Percentiles rank a stretch among this genome's conserved stretches.
Conservation (phyloP, 257 asterid species). For the Haberlea rhodopensis region DNA sequence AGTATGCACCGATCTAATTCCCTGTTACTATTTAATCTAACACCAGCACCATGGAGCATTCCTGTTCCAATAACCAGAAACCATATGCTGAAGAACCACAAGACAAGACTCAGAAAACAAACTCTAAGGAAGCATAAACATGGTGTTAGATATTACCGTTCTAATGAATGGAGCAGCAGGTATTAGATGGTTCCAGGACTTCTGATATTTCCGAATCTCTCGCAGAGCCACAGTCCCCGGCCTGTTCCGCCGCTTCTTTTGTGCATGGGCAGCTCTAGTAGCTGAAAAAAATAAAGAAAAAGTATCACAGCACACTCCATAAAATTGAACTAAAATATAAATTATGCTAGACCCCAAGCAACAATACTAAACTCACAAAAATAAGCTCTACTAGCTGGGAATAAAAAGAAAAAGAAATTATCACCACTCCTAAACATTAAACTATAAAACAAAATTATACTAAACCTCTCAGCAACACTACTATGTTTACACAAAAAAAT, state of each 20-base stretch:
- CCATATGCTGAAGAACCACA: background rate
- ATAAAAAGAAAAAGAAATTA: too few relatives aligned
- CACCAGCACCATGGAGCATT: background rate
- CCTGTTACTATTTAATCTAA: background rate
- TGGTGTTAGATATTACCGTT: conserved; percentile 37
- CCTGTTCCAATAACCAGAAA: background rate
- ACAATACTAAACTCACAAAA: conserved; percentile 7
- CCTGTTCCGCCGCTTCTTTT: conserved; percentile 45
- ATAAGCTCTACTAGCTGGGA: too few relatives aligned
- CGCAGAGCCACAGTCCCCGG: conserved; percentile 79
- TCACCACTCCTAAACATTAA: background rate
- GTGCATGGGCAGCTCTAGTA: conserved; percentile 25
- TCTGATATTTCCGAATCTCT: conserved; percentile 79
- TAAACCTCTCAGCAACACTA: background rate
- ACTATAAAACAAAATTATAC: background rate
- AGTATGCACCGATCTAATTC: background rate
- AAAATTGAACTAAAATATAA: background rate
- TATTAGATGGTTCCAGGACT: conserved; percentile 54
- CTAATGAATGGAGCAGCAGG: conserved; percentile 88
- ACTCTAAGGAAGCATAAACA: conserved; percentile 8
- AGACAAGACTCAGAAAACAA: background rate
- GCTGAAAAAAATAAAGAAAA: conserved; percentile 27
- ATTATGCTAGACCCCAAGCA: conserved; percentile 7
- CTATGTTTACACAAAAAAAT: background rate
- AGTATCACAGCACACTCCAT: conserved; percentile 11